Conservation (phyloP, 2,329 filamentous ascomycete genomes). For the Lachnellula subtilissima region DNA sequence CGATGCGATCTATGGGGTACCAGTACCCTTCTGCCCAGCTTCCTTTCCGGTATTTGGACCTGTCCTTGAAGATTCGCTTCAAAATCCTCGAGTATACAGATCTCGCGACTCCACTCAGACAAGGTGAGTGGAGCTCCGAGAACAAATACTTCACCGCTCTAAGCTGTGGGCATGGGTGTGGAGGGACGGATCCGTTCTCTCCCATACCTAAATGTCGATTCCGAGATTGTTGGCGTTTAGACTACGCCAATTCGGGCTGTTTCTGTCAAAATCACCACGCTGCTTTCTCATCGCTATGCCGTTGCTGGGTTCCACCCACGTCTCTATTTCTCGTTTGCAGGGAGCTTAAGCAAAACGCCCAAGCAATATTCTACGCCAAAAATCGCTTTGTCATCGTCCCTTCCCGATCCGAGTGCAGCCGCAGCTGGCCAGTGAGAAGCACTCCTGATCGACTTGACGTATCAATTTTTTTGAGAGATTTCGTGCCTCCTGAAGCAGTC, state of each 20-base stretch:
- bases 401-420: neutral
- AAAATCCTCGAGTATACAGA: slow-evolving; percentile 24
- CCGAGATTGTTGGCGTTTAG: neutral
- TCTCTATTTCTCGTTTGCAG: slow-evolving; percentile 15
- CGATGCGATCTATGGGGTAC: neutral
- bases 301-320: slow-evolving; percentile 14
- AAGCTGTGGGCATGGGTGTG: too few species aligned
- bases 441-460: slow-evolving; percentile 1
- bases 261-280: slow-evolving; percentile 13
- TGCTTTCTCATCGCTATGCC: slow-evolving; percentile 12
- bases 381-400: slow-evolving; percentile 14
- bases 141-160: neutral
- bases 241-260: slow-evolving; percentile 2
- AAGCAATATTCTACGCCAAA: slow-evolving; percentile 7
- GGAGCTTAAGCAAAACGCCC: slow-evolving; percentile 4
- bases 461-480: neutral
- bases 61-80: slow-evolving; percentile 20
- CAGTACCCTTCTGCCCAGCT: neutral
- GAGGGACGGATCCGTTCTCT: too few species aligned
- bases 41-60: slow-evolving; percentile 9
- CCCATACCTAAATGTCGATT: neutral
- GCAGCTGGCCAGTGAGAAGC: too few species aligned
- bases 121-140: slow-evolving; percentile 16
- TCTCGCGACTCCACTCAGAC: slow-evolving; percentile 17
- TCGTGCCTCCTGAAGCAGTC: neutral